A percentile compares a stretch with the other conserved stretches of the same genome.
phyloP scores from a whole-genome alignment of 805 yeast species.

The Naumovozyma dairenensis region DNA sequence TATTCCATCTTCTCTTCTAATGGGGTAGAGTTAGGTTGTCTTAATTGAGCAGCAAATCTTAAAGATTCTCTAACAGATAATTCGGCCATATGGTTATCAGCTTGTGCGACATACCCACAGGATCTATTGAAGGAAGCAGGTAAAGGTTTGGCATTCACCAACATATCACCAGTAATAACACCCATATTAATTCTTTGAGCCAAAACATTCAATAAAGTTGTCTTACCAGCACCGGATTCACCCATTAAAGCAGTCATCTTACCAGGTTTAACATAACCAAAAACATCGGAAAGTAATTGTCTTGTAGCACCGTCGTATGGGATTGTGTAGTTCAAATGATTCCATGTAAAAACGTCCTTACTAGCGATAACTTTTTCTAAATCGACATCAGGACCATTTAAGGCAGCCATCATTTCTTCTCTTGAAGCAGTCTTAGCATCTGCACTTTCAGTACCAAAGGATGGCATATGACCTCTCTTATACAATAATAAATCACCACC shows the following conservation, averaged over 20 bases:
- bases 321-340: conserved; percentile 55
- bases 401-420: conserved; percentile 32
- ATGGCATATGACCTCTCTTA: conserved; percentile 36
- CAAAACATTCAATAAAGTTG: conserved; percentile 63
- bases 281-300: conserved; percentile 43
- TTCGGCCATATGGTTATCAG: conserved; percentile 61
- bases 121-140: conserved; percentile 59
- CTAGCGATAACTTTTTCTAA: conserved; percentile 27
- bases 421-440: conserved; percentile 31
- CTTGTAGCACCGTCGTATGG: conserved; percentile 52
- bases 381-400: conserved; percentile 27
- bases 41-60: conserved; percentile 57
- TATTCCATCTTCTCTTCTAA: conserved; percentile 51
- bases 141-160: conserved; percentile 59
- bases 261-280: conserved; percentile 74
- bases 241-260: conserved; percentile 79
- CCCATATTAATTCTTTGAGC: conserved; percentile 66
- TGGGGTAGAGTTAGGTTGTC: conserved; percentile 55
- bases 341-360: conserved; percentile 61
- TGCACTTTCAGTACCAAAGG: conserved; percentile 27
- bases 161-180: conserved; percentile 59
- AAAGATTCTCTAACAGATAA: conserved; percentile 69
- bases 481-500: conserved; percentile 35
- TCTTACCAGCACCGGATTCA: conserved; percentile 81
- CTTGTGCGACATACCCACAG: conserved; percentile 77